phyloP scores from a whole-genome alignment of 148 eudicot species.

The Nepenthes mirabilis region DNA sequence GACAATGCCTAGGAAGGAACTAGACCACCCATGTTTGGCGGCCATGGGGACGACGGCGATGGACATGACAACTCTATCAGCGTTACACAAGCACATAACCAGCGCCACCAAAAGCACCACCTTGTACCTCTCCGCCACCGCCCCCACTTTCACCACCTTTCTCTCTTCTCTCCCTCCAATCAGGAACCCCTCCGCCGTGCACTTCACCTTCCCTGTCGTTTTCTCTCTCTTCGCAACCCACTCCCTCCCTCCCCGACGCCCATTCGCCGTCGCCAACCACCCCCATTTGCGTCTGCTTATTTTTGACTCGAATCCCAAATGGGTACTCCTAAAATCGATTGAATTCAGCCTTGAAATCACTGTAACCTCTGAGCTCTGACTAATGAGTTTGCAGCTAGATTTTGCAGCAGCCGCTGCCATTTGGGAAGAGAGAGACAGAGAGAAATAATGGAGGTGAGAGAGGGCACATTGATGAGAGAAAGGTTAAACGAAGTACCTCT shows the following conservation, averaged over 20 bases:
- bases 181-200: constrained; percentile 33
- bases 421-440: no score
- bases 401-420: no score
- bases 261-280: constrained; percentile 1
- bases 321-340: constrained; percentile 6
- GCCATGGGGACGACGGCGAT: constrained; percentile 83
- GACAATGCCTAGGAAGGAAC: constrained; percentile 78
- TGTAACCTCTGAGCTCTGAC: no score
- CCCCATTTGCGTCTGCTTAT: constrained; percentile 4
- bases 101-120: constrained; percentile 76
- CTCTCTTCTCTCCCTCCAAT: background rate
- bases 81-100: constrained; percentile 80
- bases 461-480: no score
- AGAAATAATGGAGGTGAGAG: no score
- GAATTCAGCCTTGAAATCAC: background rate
- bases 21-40: constrained; percentile 56
- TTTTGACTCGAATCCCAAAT: constrained; percentile 5
- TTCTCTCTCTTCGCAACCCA: constrained; percentile 5
- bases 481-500: no score
- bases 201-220: constrained; percentile 17
- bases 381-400: no score
- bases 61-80: constrained; percentile 85
- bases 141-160: constrained; percentile 12
- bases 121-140: constrained; percentile 41
- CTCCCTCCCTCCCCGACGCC: constrained; percentile 1